Percentiles rank a stretch among this genome's conserved stretches.
These are phyloP conservation scores for Chrysosporium queenslandicum DNA, from an alignment of 2,329 filamentous ascomycete species.

Conservation along the genomic window DNA sequence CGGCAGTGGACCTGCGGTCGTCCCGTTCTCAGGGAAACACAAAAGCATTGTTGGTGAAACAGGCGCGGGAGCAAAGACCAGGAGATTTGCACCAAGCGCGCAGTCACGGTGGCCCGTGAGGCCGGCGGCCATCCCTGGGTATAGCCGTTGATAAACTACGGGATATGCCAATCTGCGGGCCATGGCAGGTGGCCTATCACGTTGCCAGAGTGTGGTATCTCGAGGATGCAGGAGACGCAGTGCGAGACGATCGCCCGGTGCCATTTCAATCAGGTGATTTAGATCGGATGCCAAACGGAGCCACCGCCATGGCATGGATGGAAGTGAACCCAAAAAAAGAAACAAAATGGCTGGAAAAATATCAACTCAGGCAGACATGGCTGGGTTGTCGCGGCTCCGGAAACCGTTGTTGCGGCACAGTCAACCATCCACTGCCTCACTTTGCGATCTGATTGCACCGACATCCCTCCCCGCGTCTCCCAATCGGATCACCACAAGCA, in stretches of 20 bases:
- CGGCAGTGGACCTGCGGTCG: neutral
- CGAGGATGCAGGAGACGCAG: neutral
- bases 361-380: neutral
- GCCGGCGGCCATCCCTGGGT: neutral
- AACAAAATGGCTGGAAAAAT: neutral
- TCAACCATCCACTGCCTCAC: neutral
- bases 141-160: neutral
- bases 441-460: constrained; percentile 3
- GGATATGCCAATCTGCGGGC: neutral
- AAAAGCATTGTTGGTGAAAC: neutral
- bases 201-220: neutral
- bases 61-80: neutral
- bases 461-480: neutral
- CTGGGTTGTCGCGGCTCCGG: neutral
- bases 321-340: neutral
- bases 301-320: neutral
- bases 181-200: constrained; percentile 4
- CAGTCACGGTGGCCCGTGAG: too few relatives aligned
- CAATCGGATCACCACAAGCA: constrained; percentile 1
- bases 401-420: constrained; percentile 7
- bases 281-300: neutral
- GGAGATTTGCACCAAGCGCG: neutral
- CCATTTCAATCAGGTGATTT: constrained; percentile 9
- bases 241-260: constrained; percentile 4
- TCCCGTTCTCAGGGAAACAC: neutral